These are phyloP conservation scores for Gymnopilus junonius DNA, from an alignment of 768 basidiomycete genomes.

Conservation along the genomic window DNA sequence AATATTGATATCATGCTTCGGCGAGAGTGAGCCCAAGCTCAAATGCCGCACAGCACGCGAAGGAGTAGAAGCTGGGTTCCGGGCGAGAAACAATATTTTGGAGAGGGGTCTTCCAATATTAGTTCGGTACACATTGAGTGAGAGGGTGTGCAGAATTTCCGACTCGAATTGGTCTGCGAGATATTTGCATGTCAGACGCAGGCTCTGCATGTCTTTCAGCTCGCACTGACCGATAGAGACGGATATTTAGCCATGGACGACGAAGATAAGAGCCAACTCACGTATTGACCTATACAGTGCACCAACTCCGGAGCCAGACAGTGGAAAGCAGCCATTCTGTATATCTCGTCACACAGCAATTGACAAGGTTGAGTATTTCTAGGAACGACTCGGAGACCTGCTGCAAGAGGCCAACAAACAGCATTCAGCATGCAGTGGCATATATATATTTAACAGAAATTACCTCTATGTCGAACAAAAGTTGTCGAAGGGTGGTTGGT, in stretches of 20 bases:
- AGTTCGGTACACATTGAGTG: neutral
- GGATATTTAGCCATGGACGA: neutral
- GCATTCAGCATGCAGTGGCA: too few species aligned
- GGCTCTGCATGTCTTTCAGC: neutral
- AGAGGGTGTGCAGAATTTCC: conserved; percentile 3
- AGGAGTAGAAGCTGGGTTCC: neutral
- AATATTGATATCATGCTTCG: neutral
- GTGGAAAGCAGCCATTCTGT: neutral
- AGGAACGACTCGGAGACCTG: neutral
- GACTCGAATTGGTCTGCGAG: conserved; percentile 9
- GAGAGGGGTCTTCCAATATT: neutral
- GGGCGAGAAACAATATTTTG: neutral
- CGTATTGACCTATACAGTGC: neutral
- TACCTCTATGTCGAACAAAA: too few species aligned
- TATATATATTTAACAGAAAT: too few species aligned
- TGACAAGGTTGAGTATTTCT: neutral
- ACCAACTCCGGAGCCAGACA: neutral
- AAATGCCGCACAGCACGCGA: neutral
- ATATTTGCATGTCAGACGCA: conserved; percentile 14
- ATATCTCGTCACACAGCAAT: neutral
- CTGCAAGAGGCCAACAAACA: too few species aligned
- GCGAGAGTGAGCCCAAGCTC: neutral
- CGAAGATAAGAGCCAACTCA: neutral
- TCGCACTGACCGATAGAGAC: neutral
- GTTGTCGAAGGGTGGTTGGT: too few species aligned